Conservation (phyloP, 495 filamentous ascomycete genomes). For the Collariella sp. region DNA sequence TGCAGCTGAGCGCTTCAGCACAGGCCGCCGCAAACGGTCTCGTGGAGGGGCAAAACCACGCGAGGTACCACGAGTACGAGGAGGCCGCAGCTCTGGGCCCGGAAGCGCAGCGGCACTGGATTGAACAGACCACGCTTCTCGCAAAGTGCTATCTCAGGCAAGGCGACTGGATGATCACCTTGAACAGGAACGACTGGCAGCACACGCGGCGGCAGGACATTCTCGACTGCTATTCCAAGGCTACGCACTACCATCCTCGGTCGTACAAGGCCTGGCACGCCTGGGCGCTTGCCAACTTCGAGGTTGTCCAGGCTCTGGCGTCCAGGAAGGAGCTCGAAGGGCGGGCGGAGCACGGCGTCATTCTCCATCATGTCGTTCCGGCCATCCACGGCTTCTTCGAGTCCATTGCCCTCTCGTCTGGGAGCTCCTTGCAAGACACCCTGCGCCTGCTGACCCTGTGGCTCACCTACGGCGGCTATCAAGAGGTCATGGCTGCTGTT, state of each 20-base stretch:
- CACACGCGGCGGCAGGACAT: slow-evolving; percentile 68
- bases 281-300: slow-evolving; percentile 98
- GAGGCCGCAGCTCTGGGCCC: slow-evolving; percentile 36
- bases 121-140: slow-evolving; percentile 65
- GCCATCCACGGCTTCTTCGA: slow-evolving; percentile 92
- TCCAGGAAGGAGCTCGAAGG: slow-evolving; percentile 54
- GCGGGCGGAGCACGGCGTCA: slow-evolving; percentile 40
- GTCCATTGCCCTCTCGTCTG: slow-evolving; percentile 82
- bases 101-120: slow-evolving; percentile 38
- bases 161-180: slow-evolving; percentile 84
- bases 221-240: slow-evolving; percentile 75
- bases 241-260: slow-evolving; percentile 80
- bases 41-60: slow-evolving; percentile 37
- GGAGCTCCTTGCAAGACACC: slow-evolving; percentile 91
- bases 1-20: slow-evolving; percentile 45
- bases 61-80: slow-evolving; percentile 54
- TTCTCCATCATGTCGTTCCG: slow-evolving; percentile 84
- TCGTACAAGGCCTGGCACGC: slow-evolving; percentile 99
- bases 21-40: slow-evolving; percentile 44
- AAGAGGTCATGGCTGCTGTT: slow-evolving; percentile 78
- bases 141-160: slow-evolving; percentile 92
- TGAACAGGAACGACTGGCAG: slow-evolving; percentile 81
- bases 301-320: slow-evolving; percentile 78
- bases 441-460: slow-evolving; percentile 86
- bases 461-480: slow-evolving; percentile 85